phyloP scores from a whole-genome alignment of 176 grass and related monocot genomes.

The Musa acuminata region DNA sequence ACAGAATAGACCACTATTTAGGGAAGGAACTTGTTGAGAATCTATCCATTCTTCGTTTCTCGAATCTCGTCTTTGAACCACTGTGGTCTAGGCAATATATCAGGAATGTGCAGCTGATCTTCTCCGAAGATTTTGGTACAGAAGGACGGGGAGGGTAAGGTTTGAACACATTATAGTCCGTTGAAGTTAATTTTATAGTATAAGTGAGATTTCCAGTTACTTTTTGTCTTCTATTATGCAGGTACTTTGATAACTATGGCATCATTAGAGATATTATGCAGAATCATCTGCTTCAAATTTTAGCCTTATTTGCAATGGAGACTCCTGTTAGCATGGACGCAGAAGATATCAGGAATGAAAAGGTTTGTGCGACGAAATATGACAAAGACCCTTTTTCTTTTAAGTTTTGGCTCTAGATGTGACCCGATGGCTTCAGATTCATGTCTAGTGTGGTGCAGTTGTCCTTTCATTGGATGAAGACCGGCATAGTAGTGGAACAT shows the following conservation, averaged over 20 bases:
- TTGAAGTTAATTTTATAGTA: neutral
- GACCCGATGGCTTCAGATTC: too few relatives aligned
- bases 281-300: constrained; percentile 97
- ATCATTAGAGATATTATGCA: constrained; percentile 99
- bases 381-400: neutral
- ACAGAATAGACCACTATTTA: constrained; percentile 95
- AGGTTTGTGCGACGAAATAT: constrained; percentile 30
- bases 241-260: constrained; percentile 94
- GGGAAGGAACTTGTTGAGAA: constrained; percentile 93
- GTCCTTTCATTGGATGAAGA: neutral
- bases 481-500: neutral
- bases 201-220: neutral
- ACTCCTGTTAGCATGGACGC: constrained; percentile 97
- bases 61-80: constrained; percentile 97
- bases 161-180: constrained; percentile 13
- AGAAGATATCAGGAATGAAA: constrained; percentile 98
- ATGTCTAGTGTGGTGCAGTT: neutral
- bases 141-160: constrained; percentile 92
- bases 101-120: constrained; percentile 90
- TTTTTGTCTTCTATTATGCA: constrained; percentile 24
- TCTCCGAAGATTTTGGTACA: constrained; percentile 96
- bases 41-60: constrained; percentile 93
- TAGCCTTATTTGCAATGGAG: constrained; percentile 98
- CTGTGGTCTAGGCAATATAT: constrained; percentile 98
- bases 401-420: too few relatives aligned